A percentile compares a stretch with the other conserved stretches of the same genome.
Evolutionary conservation across 2,329 filamentous ascomycete genomes (phyloP).

Genomic region (Colletotrichum cordylinicola): DNA sequence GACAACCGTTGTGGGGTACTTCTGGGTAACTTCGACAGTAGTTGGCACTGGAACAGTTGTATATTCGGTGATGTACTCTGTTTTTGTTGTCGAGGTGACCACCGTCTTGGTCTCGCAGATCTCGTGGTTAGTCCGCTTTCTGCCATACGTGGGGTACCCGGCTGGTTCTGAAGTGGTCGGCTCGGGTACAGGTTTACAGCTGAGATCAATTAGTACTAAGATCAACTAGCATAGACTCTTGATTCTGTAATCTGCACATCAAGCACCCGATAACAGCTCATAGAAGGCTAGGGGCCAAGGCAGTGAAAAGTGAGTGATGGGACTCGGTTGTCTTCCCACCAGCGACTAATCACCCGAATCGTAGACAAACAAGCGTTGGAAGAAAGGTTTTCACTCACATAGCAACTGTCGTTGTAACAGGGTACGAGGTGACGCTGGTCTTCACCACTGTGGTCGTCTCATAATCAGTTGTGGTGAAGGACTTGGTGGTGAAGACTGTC

Average conservation of each 20-base stretch:
- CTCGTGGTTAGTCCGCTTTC: constrained; percentile 5
- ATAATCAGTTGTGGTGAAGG: constrained; percentile 14
- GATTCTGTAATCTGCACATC: not conserved
- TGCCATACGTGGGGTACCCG: not conserved
- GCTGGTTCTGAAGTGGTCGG: not conserved
- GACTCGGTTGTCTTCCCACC: not conserved
- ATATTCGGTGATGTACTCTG: constrained; percentile 16
- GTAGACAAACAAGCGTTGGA: not conserved
- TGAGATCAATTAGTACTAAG: not conserved
- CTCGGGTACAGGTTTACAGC: not conserved
- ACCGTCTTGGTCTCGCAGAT: constrained; percentile 22
- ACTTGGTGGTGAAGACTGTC: constrained; percentile 13
- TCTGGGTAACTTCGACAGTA: constrained; percentile 8
- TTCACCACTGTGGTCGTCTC: not conserved
- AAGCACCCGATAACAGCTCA: not conserved
- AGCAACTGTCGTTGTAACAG: constrained; percentile 22
- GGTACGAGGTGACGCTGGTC: constrained; percentile 15
- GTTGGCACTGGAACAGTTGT: constrained; percentile 16
- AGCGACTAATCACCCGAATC: not conserved
- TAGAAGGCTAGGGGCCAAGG: not conserved
- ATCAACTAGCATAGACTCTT: not conserved
- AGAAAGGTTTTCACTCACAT: not conserved
- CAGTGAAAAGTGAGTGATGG: not conserved
- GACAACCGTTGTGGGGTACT: constrained; percentile 1
- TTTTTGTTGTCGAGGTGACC: constrained; percentile 23